Conservation (phyloP, 306 rosid genomes). For the Rosa rugosa region DNA sequence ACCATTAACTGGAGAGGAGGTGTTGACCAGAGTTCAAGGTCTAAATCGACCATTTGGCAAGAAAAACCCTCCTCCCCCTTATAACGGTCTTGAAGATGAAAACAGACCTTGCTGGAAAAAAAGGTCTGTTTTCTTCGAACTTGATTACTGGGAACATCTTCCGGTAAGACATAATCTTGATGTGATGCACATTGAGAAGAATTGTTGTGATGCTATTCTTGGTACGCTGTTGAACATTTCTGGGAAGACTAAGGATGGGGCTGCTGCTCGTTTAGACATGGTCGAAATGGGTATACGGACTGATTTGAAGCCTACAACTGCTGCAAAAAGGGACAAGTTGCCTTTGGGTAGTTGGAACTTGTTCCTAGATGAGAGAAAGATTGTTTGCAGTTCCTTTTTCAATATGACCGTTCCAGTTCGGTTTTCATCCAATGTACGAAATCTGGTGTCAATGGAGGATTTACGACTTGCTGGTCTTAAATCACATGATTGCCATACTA, state of each 20-base stretch:
- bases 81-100: too few relatives aligned
- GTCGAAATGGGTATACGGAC: not conserved
- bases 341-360: not conserved
- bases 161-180: not conserved
- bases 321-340: too few relatives aligned
- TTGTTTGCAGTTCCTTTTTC: not conserved
- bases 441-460: too few relatives aligned
- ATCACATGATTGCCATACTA: too few relatives aligned
- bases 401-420: not conserved
- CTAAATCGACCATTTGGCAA: too few relatives aligned
- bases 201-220: not conserved
- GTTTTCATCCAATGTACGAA: too few relatives aligned
- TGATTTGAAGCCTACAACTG: not conserved
- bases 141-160: not conserved
- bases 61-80: too few relatives aligned
- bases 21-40: not conserved
- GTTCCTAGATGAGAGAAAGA: not conserved
- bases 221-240: not conserved
- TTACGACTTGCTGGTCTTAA: too few relatives aligned
- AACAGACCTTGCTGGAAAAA: slow-evolving; percentile 13
- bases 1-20: not conserved
- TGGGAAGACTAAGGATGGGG: not conserved
- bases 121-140: not conserved
- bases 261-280: not conserved
- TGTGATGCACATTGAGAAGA: not conserved